phyloP scores from a whole-genome alignment of 257 asterid species.

The Parsonsia alboflavescens region DNA sequence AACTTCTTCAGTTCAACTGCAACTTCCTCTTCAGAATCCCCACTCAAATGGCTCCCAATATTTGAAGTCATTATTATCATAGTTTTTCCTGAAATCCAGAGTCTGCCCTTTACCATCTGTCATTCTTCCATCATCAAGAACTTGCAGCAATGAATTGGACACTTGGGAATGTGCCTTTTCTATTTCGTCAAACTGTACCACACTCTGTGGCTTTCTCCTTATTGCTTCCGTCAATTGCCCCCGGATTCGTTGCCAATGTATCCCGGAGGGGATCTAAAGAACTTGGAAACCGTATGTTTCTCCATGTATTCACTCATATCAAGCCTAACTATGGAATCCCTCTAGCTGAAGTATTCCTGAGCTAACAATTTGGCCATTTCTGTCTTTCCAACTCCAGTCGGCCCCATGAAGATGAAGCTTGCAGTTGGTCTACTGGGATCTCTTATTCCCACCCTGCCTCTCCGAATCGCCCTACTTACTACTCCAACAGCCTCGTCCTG shows the following conservation, averaged over 20 bases:
- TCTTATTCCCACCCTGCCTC: conserved; percentile 86
- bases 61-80: conserved; percentile 82
- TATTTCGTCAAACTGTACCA: conserved; percentile 73
- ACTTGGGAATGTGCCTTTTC: conserved; percentile 86
- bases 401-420: conserved; percentile 30
- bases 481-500: conserved; percentile 84
- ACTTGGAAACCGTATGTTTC: conserved; percentile 76
- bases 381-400: conserved; percentile 92
- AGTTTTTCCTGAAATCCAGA: conserved; percentile 64
- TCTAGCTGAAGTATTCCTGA: conserved; percentile 74
- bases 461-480: conserved; percentile 72
- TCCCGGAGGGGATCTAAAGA: conserved; percentile 88
- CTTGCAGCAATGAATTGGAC: conserved; percentile 79
- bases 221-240: conserved; percentile 85
- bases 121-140: conserved; percentile 79
- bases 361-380: conserved; percentile 78
- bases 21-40: conserved; percentile 59
- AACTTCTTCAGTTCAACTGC: conserved; percentile 54
- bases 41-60: conserved; percentile 63
- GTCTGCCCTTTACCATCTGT: conserved; percentile 82
- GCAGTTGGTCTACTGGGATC: conserved; percentile 68
- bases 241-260: conserved; percentile 78
- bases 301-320: conserved; percentile 98
- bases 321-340: conserved; percentile 77
- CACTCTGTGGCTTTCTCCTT: conserved; percentile 65